Evolutionary conservation across 768 basidiomycete species (phyloP).

Genomic region (Suillus plorans): DNA sequence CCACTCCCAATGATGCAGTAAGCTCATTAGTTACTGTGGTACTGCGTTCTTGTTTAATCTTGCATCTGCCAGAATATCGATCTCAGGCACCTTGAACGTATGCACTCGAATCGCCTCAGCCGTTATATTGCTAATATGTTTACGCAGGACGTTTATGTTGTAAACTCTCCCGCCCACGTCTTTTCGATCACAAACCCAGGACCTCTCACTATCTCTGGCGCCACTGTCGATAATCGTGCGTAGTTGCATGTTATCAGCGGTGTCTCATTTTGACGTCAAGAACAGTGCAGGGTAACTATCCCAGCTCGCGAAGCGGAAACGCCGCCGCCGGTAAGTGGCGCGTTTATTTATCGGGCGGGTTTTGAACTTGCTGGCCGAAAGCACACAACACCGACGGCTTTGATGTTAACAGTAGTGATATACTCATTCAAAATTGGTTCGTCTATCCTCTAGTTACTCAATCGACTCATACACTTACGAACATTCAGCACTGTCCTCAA

Average conservation of each 20-base stretch:
- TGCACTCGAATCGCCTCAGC: slow-evolving; percentile 4
- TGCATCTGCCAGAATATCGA: slow-evolving; percentile 29
- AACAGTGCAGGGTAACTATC: slow-evolving; percentile 49
- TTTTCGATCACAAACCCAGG: slow-evolving; percentile 31
- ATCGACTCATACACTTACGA: neutral
- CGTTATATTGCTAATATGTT: neutral
- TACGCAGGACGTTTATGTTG: slow-evolving; percentile 33
- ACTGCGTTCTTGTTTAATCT: neutral
- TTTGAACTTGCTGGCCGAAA: slow-evolving; percentile 3
- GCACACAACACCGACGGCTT: slow-evolving; percentile 55
- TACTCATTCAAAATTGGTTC: slow-evolving; percentile 35
- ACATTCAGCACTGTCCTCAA: slow-evolving; percentile 22
- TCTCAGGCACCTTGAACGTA: slow-evolving; percentile 41
- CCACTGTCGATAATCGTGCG: slow-evolving; percentile 59
- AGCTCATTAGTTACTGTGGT: slow-evolving; percentile 2
- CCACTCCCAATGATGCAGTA: slow-evolving; percentile 43
- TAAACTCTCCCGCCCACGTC: slow-evolving; percentile 40
- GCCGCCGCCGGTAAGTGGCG: slow-evolving; percentile 41
- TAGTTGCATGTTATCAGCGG: neutral
- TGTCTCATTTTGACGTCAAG: neutral
- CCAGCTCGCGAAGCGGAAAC: slow-evolving; percentile 52
- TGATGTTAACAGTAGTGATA: slow-evolving; percentile 36
- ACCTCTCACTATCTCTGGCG: slow-evolving; percentile 40
- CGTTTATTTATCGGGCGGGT: neutral
- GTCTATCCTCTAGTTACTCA: neutral